Conservation (phyloP, 495 filamentous ascomycete species). For the Niebla homalea region DNA sequence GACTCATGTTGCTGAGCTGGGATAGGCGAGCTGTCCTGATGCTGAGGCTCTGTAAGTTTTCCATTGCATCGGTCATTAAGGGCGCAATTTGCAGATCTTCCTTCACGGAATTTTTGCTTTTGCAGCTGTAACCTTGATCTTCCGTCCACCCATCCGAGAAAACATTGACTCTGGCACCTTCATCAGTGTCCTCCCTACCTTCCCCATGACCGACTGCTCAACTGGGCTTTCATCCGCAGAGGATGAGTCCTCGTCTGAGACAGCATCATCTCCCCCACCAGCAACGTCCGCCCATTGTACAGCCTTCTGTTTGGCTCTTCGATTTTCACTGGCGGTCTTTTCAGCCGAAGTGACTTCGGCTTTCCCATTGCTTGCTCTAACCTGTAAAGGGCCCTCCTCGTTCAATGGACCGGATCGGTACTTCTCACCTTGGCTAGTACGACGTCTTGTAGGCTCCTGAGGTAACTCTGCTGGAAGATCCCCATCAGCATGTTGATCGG, state of each 20-base stretch:
- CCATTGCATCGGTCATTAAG: no score
- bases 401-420: not conserved
- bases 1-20: no score
- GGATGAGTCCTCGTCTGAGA: not conserved
- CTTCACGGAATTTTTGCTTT: slow-evolving; percentile 1
- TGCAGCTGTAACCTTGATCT: slow-evolving; percentile 10
- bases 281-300: slow-evolving; percentile 12
- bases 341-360: not conserved
- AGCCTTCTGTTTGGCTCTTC: slow-evolving; percentile 18
- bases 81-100: no score
- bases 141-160: slow-evolving; percentile 9
- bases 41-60: no score
- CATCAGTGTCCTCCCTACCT: slow-evolving; percentile 2
- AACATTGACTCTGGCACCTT: slow-evolving; percentile 11
- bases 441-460: not conserved
- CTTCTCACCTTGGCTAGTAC: not conserved
- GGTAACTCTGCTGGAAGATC: slow-evolving; percentile 2
- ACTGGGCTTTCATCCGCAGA: not conserved
- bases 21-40: no score
- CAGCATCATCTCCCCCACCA: not conserved
- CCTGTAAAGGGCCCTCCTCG: not conserved
- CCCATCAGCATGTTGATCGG: slow-evolving; percentile 6
- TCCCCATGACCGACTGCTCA: not conserved
- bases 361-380: not conserved
- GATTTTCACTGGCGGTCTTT: slow-evolving; percentile 14